Evolutionary conservation across 495 filamentous ascomycete genomes (phyloP).

Genomic region (Parathielavia appendiculata): DNA sequence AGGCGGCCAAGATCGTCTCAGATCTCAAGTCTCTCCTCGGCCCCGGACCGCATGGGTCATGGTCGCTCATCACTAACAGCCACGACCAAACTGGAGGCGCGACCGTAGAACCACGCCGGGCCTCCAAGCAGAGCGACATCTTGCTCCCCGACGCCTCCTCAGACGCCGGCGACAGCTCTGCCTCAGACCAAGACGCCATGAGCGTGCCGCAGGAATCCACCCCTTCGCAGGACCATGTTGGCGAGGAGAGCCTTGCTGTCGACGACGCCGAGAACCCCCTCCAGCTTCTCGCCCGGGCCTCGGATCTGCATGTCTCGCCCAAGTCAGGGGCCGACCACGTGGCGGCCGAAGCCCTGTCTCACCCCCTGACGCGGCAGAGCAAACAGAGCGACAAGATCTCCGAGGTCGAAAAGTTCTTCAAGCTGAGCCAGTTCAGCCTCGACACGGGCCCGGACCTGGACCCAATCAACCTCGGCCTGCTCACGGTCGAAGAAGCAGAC

Average conservation of each 20-base stretch:
- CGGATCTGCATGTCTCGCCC: slow-evolving; percentile 59
- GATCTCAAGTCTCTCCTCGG: slow-evolving; percentile 54
- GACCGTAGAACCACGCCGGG: slow-evolving; percentile 12
- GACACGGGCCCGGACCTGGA: slow-evolving; percentile 60
- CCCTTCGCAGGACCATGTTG: slow-evolving; percentile 30
- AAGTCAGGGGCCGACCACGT: slow-evolving; percentile 24
- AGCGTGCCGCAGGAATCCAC: slow-evolving; percentile 29
- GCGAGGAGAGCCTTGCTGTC: slow-evolving; percentile 46
- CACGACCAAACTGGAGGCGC: slow-evolving; percentile 11
- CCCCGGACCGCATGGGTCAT: slow-evolving; percentile 18
- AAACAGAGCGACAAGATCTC: slow-evolving; percentile 29
- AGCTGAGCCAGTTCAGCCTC: slow-evolving; percentile 52
- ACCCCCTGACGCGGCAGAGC: slow-evolving; percentile 22
- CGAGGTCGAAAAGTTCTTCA: slow-evolving; percentile 53
- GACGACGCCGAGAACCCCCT: slow-evolving; percentile 72
- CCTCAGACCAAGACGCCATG: slow-evolving; percentile 31
- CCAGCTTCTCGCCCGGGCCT: slow-evolving; percentile 64
- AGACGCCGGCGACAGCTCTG: slow-evolving; percentile 30
- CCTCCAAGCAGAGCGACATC: slow-evolving; percentile 19
- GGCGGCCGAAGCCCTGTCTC: slow-evolving; percentile 21
- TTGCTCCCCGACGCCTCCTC: slow-evolving; percentile 31
- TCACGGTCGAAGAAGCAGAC: slow-evolving; percentile 57
- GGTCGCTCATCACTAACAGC: slow-evolving; percentile 2
- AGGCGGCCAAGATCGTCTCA: slow-evolving; percentile 51
- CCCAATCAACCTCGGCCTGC: slow-evolving; percentile 60